A percentile compares a stretch with the other conserved stretches of the same genome.
Conservation (phyloP, 768 basidiomycete species). For the Mycena rosella region DNA sequence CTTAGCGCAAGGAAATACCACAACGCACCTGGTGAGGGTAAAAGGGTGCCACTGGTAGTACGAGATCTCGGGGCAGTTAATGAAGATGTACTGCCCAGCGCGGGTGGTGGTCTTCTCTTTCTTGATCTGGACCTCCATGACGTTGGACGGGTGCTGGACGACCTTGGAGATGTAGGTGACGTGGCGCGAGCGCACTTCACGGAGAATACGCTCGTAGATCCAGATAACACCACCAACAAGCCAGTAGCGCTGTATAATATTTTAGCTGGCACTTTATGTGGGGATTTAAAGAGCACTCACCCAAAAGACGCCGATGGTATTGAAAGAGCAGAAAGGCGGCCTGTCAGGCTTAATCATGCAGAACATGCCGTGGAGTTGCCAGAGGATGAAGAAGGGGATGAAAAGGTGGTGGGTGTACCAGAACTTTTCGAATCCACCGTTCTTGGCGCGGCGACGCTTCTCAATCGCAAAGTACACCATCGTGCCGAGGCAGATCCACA, state of each 20-base stretch:
- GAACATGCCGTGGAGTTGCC: slow-evolving; percentile 98
- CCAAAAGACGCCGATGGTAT: slow-evolving; percentile 95
- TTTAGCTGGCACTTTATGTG: slow-evolving; percentile 17
- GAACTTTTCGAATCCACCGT: slow-evolving; percentile 80
- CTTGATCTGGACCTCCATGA: slow-evolving; percentile 97
- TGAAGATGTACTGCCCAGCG: slow-evolving; percentile 95
- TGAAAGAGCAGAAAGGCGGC: slow-evolving; percentile 88
- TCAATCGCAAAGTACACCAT: slow-evolving; percentile 93
- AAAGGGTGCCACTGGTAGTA: slow-evolving; percentile 99
- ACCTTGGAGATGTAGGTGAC: slow-evolving; percentile 94
- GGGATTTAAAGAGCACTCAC: slow-evolving; percentile 57
- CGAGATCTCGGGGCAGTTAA: slow-evolving; percentile 90
- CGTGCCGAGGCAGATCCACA: slow-evolving; percentile 76
- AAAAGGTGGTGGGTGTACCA: slow-evolving; percentile 94
- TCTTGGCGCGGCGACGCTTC: slow-evolving; percentile 77
- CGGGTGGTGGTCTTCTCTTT: slow-evolving; percentile 90
- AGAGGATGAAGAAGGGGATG: slow-evolving; percentile 91
- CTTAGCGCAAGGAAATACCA: neutral
- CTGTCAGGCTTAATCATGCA: slow-evolving; percentile 96
- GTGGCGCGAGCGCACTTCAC: slow-evolving; percentile 93
- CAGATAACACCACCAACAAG: slow-evolving; percentile 88
- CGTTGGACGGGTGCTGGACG: slow-evolving; percentile 94
- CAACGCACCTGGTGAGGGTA: slow-evolving; percentile 83
- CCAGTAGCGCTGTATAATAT: slow-evolving; percentile 81
- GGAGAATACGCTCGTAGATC: slow-evolving; percentile 89